Evolutionary conservation across 2,329 filamentous ascomycete species (phyloP).

Genomic region (Fusarium foetens): DNA sequence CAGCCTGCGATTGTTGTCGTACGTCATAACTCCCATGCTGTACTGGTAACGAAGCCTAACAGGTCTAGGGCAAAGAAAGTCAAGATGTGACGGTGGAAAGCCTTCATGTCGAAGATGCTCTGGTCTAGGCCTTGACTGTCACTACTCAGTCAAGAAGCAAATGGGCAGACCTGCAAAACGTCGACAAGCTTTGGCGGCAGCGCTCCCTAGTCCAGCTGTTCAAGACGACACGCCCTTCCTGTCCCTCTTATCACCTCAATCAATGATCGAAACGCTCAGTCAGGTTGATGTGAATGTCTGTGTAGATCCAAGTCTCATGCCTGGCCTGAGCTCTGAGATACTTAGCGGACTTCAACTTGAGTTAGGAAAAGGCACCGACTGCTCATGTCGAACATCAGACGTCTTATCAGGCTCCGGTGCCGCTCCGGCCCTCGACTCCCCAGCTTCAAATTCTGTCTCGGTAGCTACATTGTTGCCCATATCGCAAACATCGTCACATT

Average conservation of each 20-base stretch:
- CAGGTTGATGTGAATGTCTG: rapidly evolving
- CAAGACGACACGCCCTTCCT: background rate
- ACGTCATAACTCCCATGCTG: background rate
- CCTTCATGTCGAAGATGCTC: background rate
- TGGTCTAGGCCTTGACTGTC: background rate
- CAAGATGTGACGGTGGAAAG: background rate
- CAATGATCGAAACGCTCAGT: background rate
- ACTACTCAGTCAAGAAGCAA: background rate
- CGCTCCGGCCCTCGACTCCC: rapidly evolving
- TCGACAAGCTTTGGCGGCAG: background rate
- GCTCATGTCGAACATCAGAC: background rate
- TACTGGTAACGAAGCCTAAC: background rate
- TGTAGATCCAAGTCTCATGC: background rate
- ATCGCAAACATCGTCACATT: background rate
- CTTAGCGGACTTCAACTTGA: background rate
- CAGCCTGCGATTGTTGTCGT: conserved; percentile 7
- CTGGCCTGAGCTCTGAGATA: background rate
- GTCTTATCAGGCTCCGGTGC: rapidly evolving
- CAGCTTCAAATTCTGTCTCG: background rate
- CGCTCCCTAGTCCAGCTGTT: background rate
- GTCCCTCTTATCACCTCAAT: background rate
- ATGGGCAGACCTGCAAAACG: background rate
- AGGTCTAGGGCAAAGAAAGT: background rate
- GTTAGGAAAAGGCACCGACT: rapidly evolving
- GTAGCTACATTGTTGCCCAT: rapidly evolving